Evolutionary conservation across 441 rosid species (phyloP).

Genomic region (Metrosideros polymorpha): DNA sequence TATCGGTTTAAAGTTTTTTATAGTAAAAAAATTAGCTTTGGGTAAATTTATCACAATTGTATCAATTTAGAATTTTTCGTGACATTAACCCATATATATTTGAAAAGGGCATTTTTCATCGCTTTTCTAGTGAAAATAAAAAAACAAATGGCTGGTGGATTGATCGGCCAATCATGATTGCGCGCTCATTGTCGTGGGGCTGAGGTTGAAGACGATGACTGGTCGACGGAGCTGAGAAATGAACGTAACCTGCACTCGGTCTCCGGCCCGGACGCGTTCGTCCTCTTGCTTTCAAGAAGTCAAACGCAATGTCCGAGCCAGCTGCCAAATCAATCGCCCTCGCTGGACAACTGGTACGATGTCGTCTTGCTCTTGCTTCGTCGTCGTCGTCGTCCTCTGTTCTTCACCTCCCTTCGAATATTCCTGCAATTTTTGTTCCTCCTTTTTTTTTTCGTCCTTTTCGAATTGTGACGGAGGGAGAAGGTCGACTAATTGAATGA

Average conservation of each 20-base stretch:
- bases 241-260: not conserved
- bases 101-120: too few relatives aligned
- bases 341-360: not conserved
- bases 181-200: not conserved
- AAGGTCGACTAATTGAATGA: not conserved
- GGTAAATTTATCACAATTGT: too few relatives aligned
- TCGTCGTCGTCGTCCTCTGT: not conserved
- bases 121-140: too few relatives aligned
- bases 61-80: too few relatives aligned
- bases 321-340: not conserved
- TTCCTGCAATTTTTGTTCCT: not conserved
- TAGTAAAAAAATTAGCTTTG: too few relatives aligned
- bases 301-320: not conserved
- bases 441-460: not conserved
- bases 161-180: not conserved
- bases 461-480: not conserved
- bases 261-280: not conserved
- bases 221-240: not conserved
- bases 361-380: not conserved
- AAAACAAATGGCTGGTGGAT: not conserved
- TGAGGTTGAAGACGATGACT: not conserved
- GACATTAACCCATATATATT: too few relatives aligned
- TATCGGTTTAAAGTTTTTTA: too few relatives aligned
- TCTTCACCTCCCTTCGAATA: not conserved
- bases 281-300: not conserved